Base-by-base conservation (phyloP, 2,329 filamentous ascomycete genomes). In the Scytalidium lignicola region DNA sequence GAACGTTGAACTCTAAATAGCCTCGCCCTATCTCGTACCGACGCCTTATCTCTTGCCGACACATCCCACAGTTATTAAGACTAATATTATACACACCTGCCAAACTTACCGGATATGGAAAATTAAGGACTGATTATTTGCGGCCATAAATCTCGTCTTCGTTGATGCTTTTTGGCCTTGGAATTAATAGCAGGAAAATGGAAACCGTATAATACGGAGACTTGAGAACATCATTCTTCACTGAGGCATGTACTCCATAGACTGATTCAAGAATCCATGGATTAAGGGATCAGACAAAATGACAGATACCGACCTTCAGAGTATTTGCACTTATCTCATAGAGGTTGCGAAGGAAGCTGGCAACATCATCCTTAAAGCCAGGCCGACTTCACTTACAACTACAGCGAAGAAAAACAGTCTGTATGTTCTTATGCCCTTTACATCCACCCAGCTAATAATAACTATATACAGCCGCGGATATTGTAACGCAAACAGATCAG, bases 401-500 rank as follows among this genome's bases (percentile, higher is more conserved):
- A 79, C 71, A 41, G 80, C 75, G 37, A 85, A 85, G 69, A 69
- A 82, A 55, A 85, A 84, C 63, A 82, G 80, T 55, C 50, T 39
- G 54, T 54, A 47, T 50, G 44, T 47, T 47, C 26, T 22, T 19
- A 22, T 39, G n/a, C 17, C 17, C 20, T 39, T 3, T 9, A 6
- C 29, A 40, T 49, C 41, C 53, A 54, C 48, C 49, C 47, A 46
- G 44, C 44, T 5, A 15, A 12, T 19, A 26, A 5, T 41, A 32
- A 45, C 12, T 20, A 12, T 19, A 15, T 12, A 9, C 13, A 84
- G 81, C 81, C 47, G 79, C 78, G 58, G 82, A 85, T 62, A 78
- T 85, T 48, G 82, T 85, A 41, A 85, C 82, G 39, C 80, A 84
- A 60, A 76, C 78, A 13, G 82, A 85, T 68, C 74, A 80, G 58